These are phyloP conservation scores for Leucosporidium creatinivorum DNA, from an alignment of 768 basidiomycete species.

Conservation along the genomic window DNA sequence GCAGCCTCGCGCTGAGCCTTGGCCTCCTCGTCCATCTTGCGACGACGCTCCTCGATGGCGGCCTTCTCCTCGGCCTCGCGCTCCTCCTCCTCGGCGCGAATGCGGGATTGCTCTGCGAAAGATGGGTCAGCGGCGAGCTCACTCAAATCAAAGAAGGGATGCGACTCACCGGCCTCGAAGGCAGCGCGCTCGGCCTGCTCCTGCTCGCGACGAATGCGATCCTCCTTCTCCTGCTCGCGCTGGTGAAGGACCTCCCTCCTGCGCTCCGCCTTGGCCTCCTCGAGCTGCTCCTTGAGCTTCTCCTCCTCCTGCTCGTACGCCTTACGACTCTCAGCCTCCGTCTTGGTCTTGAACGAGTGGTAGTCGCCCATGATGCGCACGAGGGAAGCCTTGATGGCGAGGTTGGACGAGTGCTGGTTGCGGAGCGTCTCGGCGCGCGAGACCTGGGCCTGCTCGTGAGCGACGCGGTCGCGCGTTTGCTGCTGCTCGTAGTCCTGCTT, in stretches of 20 bases:
- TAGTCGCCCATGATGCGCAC: conserved; percentile 68
- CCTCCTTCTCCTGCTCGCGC: conserved; percentile 39
- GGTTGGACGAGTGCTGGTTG: conserved; percentile 56
- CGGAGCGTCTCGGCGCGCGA: conserved; percentile 54
- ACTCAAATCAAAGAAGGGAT: not conserved
- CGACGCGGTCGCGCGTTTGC: conserved; percentile 64
- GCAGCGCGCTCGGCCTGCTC: conserved; percentile 39
- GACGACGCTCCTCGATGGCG: conserved; percentile 39
- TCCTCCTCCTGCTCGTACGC: conserved; percentile 54
- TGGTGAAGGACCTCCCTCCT: conserved; percentile 38
- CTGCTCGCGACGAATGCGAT: conserved; percentile 44
- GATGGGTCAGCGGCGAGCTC: not conserved
- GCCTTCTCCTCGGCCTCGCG: conserved; percentile 36
- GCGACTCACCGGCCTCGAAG: not conserved
- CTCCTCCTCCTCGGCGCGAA: conserved; percentile 46
- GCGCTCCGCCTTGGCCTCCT: conserved; percentile 34
- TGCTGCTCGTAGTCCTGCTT: conserved; percentile 78
- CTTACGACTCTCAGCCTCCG: conserved; percentile 57
- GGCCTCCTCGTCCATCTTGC: conserved; percentile 44
- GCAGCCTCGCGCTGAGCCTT: conserved; percentile 12
- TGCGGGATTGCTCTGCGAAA: conserved; percentile 30
- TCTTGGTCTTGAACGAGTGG: conserved; percentile 48
- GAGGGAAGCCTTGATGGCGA: conserved; percentile 69
- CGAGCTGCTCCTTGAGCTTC: conserved; percentile 33
- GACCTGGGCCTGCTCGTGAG: conserved; percentile 58